phyloP scores from a whole-genome alignment of 2,329 filamentous ascomycete species.

The Colletotrichum sp. region DNA sequence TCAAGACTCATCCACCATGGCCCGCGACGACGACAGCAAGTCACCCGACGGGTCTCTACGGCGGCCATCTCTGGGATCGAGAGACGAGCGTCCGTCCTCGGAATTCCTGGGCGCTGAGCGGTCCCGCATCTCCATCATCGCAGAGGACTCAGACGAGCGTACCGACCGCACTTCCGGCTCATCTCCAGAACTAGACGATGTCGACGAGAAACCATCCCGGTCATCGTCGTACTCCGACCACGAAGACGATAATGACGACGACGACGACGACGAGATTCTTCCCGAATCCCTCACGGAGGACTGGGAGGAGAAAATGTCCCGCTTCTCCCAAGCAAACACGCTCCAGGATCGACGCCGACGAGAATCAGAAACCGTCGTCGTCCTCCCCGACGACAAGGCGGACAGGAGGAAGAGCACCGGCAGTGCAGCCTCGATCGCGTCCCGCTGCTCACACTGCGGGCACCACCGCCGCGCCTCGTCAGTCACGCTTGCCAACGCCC shows the following conservation, averaged over 20 bases:
- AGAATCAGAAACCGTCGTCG: neutral
- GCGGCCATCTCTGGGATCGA: neutral
- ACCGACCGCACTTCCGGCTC: neutral
- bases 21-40: neutral
- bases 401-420: neutral
- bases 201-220: neutral
- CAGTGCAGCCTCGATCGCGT: neutral
- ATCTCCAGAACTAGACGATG: neutral
- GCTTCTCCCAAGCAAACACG: neutral
- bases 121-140: neutral
- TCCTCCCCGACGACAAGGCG: neutral
- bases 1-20: neutral
- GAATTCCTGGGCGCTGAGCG: slow-evolving; percentile 7
- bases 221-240: neutral
- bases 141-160: neutral
- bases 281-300: neutral
- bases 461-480: neutral
- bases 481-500: neutral
- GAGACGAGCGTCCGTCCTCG: slow-evolving; percentile 1
- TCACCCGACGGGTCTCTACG: neutral
- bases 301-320: neutral
- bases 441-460: neutral
- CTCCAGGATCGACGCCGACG: neutral
- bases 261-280: neutral
- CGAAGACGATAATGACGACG: neutral